Conservation (phyloP, 1,139 yeast species). For the Debaryomyces psychrophilus region DNA sequence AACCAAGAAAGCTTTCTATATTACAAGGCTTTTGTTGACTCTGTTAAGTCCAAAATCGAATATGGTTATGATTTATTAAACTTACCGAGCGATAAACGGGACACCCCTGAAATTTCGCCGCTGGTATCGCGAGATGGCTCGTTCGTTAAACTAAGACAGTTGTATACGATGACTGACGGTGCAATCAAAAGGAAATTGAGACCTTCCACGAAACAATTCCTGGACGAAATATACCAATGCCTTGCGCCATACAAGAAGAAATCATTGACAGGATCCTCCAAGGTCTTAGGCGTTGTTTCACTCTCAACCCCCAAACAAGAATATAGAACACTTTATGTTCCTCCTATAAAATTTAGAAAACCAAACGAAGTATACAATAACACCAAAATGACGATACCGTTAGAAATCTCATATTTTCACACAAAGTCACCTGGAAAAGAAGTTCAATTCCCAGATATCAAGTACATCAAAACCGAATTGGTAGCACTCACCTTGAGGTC, state of each 20-base stretch:
- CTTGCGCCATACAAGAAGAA: slow-evolving; percentile 39
- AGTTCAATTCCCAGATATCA: slow-evolving; percentile 31
- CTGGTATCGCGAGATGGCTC: slow-evolving; percentile 19
- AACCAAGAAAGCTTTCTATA: slow-evolving; percentile 29
- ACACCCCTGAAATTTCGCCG: slow-evolving; percentile 18
- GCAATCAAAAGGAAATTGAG: slow-evolving; percentile 21
- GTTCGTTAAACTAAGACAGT: slow-evolving; percentile 33
- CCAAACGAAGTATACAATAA: slow-evolving; percentile 16
- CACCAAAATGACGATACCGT: slow-evolving; percentile 35
- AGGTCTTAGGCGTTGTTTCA: slow-evolving; percentile 38
- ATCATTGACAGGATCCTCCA: slow-evolving; percentile 38
- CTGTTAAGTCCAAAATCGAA: slow-evolving; percentile 34
- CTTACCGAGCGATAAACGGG: slow-evolving; percentile 11
- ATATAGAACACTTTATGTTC: slow-evolving; percentile 35
- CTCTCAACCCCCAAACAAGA: slow-evolving; percentile 40
- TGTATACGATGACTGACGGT: slow-evolving; percentile 30
- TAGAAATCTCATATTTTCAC: slow-evolving; percentile 36
- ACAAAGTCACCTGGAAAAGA: slow-evolving; percentile 19
- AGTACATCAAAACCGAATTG: slow-evolving; percentile 36
- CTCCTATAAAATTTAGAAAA: slow-evolving; percentile 35
- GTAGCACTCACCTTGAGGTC: slow-evolving; percentile 42
- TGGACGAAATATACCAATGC: slow-evolving; percentile 36
- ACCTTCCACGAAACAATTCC: slow-evolving; percentile 20
- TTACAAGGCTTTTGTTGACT: slow-evolving; percentile 41
- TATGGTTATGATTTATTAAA: slow-evolving; percentile 29